Evolutionary conservation across 2,329 filamentous ascomycete genomes (phyloP).

Genomic region (Gliomastix tumulicola): DNA sequence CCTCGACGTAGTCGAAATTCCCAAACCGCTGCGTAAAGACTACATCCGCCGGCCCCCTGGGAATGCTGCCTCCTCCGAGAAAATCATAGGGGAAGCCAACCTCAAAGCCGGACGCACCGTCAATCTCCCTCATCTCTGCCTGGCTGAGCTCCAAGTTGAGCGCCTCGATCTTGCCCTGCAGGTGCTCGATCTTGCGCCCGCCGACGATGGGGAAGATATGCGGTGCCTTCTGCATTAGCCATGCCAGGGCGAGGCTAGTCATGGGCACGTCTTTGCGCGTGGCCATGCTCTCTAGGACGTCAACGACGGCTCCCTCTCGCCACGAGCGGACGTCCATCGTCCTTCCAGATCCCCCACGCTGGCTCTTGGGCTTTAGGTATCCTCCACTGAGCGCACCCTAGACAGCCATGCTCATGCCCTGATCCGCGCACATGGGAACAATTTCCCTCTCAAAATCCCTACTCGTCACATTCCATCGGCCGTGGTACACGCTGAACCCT

Average conservation of each 20-base stretch:
- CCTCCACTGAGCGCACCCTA: conserved; percentile 41
- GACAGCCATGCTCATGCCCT: conserved; percentile 28
- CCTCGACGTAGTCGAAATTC: conserved; percentile 1
- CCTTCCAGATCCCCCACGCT: neutral
- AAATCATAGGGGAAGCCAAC: conserved; percentile 43
- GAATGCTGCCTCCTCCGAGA: conserved; percentile 1
- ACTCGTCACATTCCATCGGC: conserved; percentile 14
- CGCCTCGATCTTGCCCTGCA: conserved; percentile 54
- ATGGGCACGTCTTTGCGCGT: conserved; percentile 1
- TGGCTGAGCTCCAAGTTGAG: conserved; percentile 42
- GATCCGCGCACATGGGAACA: conserved; percentile 21
- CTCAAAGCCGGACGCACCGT: conserved; percentile 43
- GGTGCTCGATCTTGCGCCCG: conserved; percentile 51
- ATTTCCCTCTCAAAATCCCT: conserved; percentile 21
- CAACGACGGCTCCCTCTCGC: conserved; percentile 1
- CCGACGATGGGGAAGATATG: conserved; percentile 57
- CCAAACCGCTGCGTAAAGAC: conserved; percentile 1
- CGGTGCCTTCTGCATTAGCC: conserved; percentile 51
- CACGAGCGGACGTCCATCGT: neutral
- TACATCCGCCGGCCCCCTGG: conserved; percentile 1
- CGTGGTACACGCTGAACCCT: conserved; percentile 20
- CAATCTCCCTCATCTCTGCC: conserved; percentile 49
- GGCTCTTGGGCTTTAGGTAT: conserved; percentile 14
- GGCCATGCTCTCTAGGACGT: conserved; percentile 7
- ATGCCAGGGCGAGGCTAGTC: conserved; percentile 42